Conservation (phyloP, 1,284 basidiomycete species). For the Xerocomus minutiporus region DNA sequence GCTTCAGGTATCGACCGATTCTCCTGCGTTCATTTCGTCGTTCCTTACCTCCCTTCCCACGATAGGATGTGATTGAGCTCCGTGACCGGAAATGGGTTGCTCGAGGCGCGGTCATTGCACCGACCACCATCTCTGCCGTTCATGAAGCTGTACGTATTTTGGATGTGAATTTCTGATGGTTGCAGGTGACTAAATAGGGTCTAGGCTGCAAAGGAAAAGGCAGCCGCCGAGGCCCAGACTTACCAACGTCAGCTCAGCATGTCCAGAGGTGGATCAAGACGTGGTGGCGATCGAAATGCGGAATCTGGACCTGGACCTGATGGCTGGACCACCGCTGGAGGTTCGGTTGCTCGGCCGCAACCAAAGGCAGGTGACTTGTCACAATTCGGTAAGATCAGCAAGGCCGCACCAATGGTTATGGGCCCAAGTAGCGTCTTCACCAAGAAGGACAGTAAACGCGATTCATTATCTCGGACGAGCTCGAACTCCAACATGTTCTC, state of each 20-base stretch:
- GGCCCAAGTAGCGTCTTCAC: constrained; percentile 78
- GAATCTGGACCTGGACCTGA: constrained; percentile 64
- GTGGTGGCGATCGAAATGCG: constrained; percentile 71
- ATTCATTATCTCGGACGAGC: constrained; percentile 71
- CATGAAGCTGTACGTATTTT: constrained; percentile 70
- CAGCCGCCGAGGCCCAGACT: constrained; percentile 58
- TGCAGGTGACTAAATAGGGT: constrained; percentile 10
- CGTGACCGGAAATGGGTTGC: constrained; percentile 79
- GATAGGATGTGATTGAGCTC: constrained; percentile 84
- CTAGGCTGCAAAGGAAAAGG: constrained; percentile 70
- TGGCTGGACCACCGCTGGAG: constrained; percentile 83
- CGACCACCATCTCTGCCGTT: constrained; percentile 85
- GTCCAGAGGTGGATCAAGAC: constrained; percentile 80
- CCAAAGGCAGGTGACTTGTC: constrained; percentile 84
- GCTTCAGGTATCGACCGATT: constrained; percentile 66
- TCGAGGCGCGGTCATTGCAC: constrained; percentile 72
- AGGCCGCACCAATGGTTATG: constrained; percentile 60
- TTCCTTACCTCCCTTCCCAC: constrained; percentile 6
- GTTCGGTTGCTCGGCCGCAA: constrained; percentile 54
- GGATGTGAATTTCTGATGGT: constrained; percentile 7
- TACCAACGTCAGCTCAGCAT: constrained; percentile 49
- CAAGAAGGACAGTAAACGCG: constrained; percentile 67
- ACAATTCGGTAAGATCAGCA: constrained; percentile 82
- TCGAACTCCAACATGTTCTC: constrained; percentile 88
- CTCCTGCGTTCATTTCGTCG: constrained; percentile 3